Conservation (phyloP, 164 flowering plant species). For the Vitis cinerea region DNA sequence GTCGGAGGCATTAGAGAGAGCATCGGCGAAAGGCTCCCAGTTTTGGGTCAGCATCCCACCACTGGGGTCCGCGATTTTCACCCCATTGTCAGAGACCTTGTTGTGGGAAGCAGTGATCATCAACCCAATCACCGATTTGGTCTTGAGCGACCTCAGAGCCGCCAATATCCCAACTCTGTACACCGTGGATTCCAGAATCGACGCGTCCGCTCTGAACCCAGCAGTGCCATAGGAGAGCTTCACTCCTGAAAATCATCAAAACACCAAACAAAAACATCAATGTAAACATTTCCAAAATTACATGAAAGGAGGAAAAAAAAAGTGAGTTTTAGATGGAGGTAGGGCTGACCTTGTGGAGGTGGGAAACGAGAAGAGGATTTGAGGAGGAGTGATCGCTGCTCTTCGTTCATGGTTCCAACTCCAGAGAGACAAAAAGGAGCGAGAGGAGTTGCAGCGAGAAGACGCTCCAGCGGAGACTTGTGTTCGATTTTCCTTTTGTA, state of each 20-base stretch:
- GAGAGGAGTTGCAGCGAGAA: too few species aligned
- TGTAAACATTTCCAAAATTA: background rate
- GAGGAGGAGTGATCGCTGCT: slow-evolving; percentile 48
- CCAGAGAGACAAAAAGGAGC: too few species aligned
- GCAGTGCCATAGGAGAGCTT: slow-evolving; percentile 84
- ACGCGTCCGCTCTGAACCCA: slow-evolving; percentile 88
- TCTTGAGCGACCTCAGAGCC: slow-evolving; percentile 70
- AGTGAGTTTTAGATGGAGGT: background rate
- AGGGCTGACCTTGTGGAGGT: slow-evolving; percentile 46
- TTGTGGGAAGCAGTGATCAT: slow-evolving; percentile 99
- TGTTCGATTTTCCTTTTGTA: too few species aligned
- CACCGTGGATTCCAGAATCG: slow-evolving; percentile 67
- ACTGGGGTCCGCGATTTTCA: slow-evolving; percentile 80
- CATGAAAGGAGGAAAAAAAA: background rate
- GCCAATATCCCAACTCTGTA: slow-evolving; percentile 74
- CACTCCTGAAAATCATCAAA: slow-evolving; percentile 41
- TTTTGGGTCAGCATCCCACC: slow-evolving; percentile 89
- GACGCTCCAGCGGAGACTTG: too few species aligned
- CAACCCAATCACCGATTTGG: slow-evolving; percentile 61
- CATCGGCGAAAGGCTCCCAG: slow-evolving; percentile 96
- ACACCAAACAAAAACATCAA: background rate
- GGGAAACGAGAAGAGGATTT: slow-evolving; percentile 52
- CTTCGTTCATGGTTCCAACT: slow-evolving; percentile 43
- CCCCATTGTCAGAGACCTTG: slow-evolving; percentile 74
- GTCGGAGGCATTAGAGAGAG: slow-evolving; percentile 64